These are phyloP conservation scores for Suillus hirtellus DNA, from an alignment of 768 basidiomycete species.

Conservation along the genomic window DNA sequence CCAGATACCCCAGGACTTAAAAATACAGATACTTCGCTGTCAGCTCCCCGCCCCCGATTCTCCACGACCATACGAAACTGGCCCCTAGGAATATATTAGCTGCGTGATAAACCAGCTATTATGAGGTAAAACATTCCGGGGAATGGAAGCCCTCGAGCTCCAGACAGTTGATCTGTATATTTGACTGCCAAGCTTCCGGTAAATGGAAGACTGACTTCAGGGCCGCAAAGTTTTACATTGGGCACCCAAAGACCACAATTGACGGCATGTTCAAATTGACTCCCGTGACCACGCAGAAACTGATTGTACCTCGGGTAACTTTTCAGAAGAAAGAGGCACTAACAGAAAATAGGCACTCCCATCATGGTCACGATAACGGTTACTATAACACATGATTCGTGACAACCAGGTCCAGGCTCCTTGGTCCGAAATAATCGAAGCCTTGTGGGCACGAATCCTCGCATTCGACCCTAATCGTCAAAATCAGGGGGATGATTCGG, in stretches of 20 bases:
- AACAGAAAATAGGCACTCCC: constrained; percentile 22
- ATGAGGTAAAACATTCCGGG: constrained; percentile 49
- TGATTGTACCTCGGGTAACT: constrained; percentile 45
- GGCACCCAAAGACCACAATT: constrained; percentile 75
- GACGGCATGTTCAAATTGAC: constrained; percentile 75
- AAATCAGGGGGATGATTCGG: constrained; percentile 44
- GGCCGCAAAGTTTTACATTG: constrained; percentile 74
- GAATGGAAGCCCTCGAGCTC: constrained; percentile 68
- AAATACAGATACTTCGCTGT: constrained; percentile 67
- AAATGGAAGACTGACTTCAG: constrained; percentile 25
- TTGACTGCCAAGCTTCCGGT: background rate
- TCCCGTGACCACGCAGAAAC: constrained; percentile 64
- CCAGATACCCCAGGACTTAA: constrained; percentile 58
- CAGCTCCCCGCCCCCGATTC: background rate
- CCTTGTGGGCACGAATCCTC: constrained; percentile 74
- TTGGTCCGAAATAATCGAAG: constrained; percentile 78
- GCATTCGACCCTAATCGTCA: constrained; percentile 27
- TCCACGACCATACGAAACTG: constrained; percentile 69
- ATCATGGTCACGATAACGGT: constrained; percentile 66
- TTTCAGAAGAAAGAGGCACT: constrained; percentile 2
- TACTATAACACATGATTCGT: constrained; percentile 46
- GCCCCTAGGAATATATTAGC: background rate
- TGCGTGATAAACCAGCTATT: constrained; percentile 1
- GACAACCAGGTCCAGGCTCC: constrained; percentile 58
- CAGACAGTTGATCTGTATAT: constrained; percentile 72